These are phyloP conservation scores for Globomyces pollinis-pini DNA, from an alignment of 192 early-diverging fungal genomes.

Conservation along the genomic window DNA sequence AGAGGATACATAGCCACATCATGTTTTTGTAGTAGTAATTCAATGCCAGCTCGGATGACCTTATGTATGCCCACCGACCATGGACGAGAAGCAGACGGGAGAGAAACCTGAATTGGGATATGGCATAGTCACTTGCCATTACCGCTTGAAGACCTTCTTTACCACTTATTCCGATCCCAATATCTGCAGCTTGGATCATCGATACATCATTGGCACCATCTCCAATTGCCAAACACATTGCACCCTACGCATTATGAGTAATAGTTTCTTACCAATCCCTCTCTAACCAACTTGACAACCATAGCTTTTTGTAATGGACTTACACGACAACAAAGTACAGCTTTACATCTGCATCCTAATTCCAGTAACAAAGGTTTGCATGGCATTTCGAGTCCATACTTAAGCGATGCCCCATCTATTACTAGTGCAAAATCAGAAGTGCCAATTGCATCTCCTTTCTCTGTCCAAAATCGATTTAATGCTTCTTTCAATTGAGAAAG, in stretches of 20 bases:
- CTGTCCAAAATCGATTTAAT: conserved; percentile 44
- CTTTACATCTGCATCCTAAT: conserved; percentile 45
- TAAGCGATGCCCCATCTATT: conserved; percentile 49
- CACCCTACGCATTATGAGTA: conserved; percentile 72
- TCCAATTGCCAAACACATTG: conserved; percentile 62
- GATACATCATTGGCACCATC: conserved; percentile 57
- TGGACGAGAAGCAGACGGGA: conserved; percentile 82
- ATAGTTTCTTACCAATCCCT: conserved; percentile 48
- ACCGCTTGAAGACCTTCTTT: conserved; percentile 77
- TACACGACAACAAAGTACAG: conserved; percentile 91
- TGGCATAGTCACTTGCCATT: conserved; percentile 90
- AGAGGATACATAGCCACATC: conserved; percentile 81
- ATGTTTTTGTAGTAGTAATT: conserved; percentile 97
- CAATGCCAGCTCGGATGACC: conserved; percentile 83
- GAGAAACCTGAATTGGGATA: conserved; percentile 88
- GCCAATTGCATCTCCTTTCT: conserved; percentile 21
- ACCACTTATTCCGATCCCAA: conserved; percentile 51
- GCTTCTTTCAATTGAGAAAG: conserved; percentile 53
- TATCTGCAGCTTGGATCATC: conserved; percentile 62
- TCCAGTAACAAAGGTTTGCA: conserved; percentile 47
- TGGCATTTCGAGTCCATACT: conserved; percentile 62
- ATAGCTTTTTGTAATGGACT: conserved; percentile 92
- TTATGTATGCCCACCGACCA: conserved; percentile 83
- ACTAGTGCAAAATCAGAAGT: conserved; percentile 26
- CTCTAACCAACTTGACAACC: conserved; percentile 82